A percentile compares a stretch with the other conserved stretches of the same genome.
Evolutionary conservation across 2,329 filamentous ascomycete species (phyloP).

Genomic region (Akanthomyces muscarius): DNA sequence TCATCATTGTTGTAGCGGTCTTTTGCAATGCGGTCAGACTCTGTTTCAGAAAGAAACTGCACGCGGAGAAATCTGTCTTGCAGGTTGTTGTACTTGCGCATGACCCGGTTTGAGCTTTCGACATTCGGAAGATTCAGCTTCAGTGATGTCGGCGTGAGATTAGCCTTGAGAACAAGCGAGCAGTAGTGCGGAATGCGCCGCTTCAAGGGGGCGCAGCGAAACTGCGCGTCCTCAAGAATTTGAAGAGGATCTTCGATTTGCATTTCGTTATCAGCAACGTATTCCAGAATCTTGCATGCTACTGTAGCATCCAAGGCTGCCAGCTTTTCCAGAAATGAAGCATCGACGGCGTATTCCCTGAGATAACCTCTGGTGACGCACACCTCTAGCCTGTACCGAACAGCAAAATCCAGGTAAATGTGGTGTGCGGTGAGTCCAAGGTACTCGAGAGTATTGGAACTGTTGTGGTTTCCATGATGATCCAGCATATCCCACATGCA

Average conservation of each 20-base stretch:
- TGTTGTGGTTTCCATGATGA: constrained; percentile 19
- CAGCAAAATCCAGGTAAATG: constrained; percentile 58
- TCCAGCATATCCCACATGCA: constrained; percentile 33
- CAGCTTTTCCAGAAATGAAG: constrained; percentile 64
- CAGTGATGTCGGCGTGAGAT: constrained; percentile 79
- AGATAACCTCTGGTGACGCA: constrained; percentile 79
- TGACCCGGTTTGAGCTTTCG: constrained; percentile 83
- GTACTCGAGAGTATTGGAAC: constrained; percentile 27
- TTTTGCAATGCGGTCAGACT: constrained; percentile 51
- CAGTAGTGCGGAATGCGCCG: constrained; percentile 60
- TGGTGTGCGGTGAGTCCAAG: constrained; percentile 22
- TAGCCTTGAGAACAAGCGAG: constrained; percentile 68
- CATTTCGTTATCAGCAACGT: constrained; percentile 61
- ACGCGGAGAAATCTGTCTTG: constrained; percentile 83
- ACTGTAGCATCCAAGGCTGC: constrained; percentile 39
- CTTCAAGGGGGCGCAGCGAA: not conserved
- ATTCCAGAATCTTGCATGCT: constrained; percentile 68
- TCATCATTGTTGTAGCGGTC: constrained; percentile 59
- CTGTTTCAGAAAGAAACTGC: constrained; percentile 80
- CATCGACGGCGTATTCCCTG: constrained; percentile 68
- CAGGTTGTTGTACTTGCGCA: constrained; percentile 64
- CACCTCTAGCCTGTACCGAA: constrained; percentile 88
- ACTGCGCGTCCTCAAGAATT: not conserved
- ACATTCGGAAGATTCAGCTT: constrained; percentile 72
- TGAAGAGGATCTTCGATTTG: constrained; percentile 56